Evolutionary conservation across 2,329 filamentous ascomycete species (phyloP).

Genomic region (Colletotrichum sojae): DNA sequence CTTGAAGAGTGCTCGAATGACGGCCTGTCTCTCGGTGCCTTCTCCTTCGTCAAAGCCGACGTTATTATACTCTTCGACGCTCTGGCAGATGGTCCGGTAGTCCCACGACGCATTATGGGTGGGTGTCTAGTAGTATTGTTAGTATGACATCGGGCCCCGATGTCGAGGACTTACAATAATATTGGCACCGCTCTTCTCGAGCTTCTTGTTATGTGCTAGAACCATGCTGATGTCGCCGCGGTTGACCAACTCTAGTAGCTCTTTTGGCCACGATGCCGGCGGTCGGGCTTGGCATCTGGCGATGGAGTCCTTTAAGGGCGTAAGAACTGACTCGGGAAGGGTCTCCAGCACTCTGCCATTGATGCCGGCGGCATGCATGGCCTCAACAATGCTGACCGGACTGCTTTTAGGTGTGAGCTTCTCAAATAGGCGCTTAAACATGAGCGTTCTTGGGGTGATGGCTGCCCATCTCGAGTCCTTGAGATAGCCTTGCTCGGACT

Average conservation of each 20-base stretch:
- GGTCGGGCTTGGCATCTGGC: constrained; percentile 87
- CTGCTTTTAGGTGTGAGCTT: constrained; percentile 66
- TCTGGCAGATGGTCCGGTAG: constrained; percentile 82
- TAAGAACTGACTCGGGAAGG: constrained; percentile 86
- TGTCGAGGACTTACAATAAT: constrained; percentile 57
- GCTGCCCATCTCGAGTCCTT: constrained; percentile 59
- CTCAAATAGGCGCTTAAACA: constrained; percentile 78
- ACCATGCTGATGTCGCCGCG: constrained; percentile 84
- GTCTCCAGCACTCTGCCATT: constrained; percentile 80
- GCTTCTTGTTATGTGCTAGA: constrained; percentile 63
- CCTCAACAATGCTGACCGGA: constrained; percentile 77
- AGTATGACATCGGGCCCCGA: constrained; percentile 37
- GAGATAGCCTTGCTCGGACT: constrained; percentile 52
- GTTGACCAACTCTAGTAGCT: constrained; percentile 81
- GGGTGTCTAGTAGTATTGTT: constrained; percentile 59
- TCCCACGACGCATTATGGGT: constrained; percentile 80
- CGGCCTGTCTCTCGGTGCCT: constrained; percentile 84
- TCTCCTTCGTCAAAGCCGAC: constrained; percentile 82
- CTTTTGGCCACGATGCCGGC: constrained; percentile 80
- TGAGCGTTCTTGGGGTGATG: constrained; percentile 76
- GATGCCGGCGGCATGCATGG: constrained; percentile 80
- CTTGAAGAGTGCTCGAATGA: constrained; percentile 89
- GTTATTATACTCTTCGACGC: constrained; percentile 70
- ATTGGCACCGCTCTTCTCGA: constrained; percentile 52
- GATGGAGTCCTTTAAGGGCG: constrained; percentile 86